A percentile compares a stretch with the other conserved stretches of the same genome.
These are phyloP conservation scores for Oryza brachyantha DNA, from an alignment of 176 grass and related monocot species.

Conservation along the genomic window DNA sequence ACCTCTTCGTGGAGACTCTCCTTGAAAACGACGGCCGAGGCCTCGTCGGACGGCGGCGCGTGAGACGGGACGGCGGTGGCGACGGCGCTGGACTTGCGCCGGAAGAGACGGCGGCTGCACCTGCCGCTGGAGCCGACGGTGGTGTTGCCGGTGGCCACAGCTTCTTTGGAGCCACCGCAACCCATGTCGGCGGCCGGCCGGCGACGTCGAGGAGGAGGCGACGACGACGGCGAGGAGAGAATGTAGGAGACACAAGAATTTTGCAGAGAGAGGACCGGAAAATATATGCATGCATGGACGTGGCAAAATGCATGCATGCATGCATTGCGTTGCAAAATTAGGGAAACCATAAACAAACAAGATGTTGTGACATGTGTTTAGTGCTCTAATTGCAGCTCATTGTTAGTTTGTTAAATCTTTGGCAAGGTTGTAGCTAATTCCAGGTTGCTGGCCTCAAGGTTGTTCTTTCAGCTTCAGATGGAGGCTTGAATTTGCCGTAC, in stretches of 20 bases:
- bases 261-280: not conserved
- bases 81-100: constrained; percentile 46
- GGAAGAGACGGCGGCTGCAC: constrained; percentile 51
- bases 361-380: constrained; percentile 2
- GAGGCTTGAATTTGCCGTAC: not conserved
- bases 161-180: constrained; percentile 85
- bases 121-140: constrained; percentile 24
- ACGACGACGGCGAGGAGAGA: constrained; percentile 23
- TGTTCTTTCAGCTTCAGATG: not conserved
- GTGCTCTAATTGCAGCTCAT: not conserved
- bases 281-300: not conserved
- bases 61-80: constrained; percentile 1
- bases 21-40: not conserved
- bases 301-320: not conserved
- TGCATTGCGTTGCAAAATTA: constrained; percentile 40
- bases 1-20: not conserved
- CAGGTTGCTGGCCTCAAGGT: not conserved
- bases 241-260: not conserved
- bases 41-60: not conserved
- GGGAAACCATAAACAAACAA: constrained; percentile 23
- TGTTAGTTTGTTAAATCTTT: not conserved
- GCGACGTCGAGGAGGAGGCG: not conserved
- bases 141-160: constrained; percentile 51
- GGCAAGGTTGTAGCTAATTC: not conserved
- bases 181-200: constrained; percentile 50